Percentiles rank a stretch among this genome's conserved stretches.
These are phyloP conservation scores for Globisporangium camurandrum DNA, from an alignment of 352 stramenopile genomes.

Conservation along the genomic window DNA sequence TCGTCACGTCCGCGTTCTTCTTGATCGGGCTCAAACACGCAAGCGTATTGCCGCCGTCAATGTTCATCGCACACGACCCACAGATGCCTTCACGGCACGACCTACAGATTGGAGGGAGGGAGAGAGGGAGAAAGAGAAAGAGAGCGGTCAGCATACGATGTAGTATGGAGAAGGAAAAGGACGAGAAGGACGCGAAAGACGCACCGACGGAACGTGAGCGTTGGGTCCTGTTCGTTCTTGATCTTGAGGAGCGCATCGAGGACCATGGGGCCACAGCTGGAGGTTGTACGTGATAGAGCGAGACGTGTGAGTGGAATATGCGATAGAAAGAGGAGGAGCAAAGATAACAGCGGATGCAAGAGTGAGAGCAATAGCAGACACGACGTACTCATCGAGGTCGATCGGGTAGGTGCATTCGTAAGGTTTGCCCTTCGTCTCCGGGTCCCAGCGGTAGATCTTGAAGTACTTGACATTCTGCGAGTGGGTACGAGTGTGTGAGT, in stretches of 20 bases:
- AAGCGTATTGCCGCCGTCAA: slow-evolving; percentile 97
- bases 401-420: slow-evolving; percentile 96
- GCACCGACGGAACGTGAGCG: slow-evolving; percentile 95
- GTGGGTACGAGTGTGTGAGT: too few relatives aligned
- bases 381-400: slow-evolving; percentile 94
- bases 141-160: too few relatives aligned
- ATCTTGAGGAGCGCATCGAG: slow-evolving; percentile 99
- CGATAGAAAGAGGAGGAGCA: neutral
- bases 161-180: too few relatives aligned
- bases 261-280: slow-evolving; percentile 96
- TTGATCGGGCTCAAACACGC: slow-evolving; percentile 98
- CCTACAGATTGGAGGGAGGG: slow-evolving; percentile 17
- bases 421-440: slow-evolving; percentile 91
- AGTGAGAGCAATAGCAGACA: neutral
- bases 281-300: slow-evolving; percentile 2
- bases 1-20: slow-evolving; percentile 89
- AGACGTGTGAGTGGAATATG: neutral
- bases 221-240: slow-evolving; percentile 99
- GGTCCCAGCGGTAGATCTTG: slow-evolving; percentile 99
- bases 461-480: slow-evolving; percentile 96
- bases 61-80: slow-evolving; percentile 99
- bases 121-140: too few relatives aligned
- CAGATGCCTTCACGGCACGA: slow-evolving; percentile 99
- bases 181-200: slow-evolving; percentile 2
- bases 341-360: neutral